A percentile compares a stretch with the other conserved stretches of the same genome.
These are phyloP conservation scores for Cicer chorassanicum DNA, from an alignment of 306 rosid genomes.

Conservation along the genomic window DNA sequence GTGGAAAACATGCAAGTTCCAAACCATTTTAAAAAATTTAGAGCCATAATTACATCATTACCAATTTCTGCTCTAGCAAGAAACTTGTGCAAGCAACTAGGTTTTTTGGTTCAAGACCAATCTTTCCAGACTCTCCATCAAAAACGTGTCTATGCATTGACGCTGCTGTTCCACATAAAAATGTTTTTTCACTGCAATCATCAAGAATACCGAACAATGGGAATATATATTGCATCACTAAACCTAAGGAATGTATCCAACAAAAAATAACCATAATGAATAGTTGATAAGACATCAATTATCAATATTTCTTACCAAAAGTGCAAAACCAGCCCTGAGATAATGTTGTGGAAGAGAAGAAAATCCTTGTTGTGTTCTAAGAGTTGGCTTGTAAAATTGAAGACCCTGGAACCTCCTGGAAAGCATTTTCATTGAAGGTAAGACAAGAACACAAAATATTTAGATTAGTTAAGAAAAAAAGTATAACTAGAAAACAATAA, in stretches of 20 bases:
- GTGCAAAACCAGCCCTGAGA: conserved; percentile 88
- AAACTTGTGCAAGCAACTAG: conserved; percentile 90
- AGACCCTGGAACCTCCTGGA: conserved; percentile 85
- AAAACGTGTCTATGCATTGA: conserved; percentile 82
- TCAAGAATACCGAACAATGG: conserved; percentile 68
- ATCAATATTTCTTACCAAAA: conserved; percentile 66
- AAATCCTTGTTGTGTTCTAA: conserved; percentile 67
- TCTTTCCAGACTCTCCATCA: conserved; percentile 87
- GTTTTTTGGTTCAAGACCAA: conserved; percentile 83
- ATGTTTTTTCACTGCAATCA: conserved; percentile 86
- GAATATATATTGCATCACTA: conserved; percentile 22
- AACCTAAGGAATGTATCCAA: conserved; percentile 29
- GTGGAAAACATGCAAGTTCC: too few relatives aligned
- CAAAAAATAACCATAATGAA: conserved; percentile 17
- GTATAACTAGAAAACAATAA: conserved; percentile 12
- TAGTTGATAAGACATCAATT: conserved; percentile 27
- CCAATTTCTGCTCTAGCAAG: conserved; percentile 91
- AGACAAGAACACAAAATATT: conserved; percentile 25
- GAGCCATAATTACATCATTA: conserved; percentile 32
- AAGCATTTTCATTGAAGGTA: conserved; percentile 40
- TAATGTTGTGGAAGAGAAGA: conserved; percentile 74
- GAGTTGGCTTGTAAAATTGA: conserved; percentile 66
- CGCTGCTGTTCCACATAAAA: conserved; percentile 69
- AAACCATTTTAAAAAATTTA: too few relatives aligned
- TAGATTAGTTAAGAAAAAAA: conserved; percentile 1